These are phyloP conservation scores for Penicillium desertorum DNA, from an alignment of 495 filamentous ascomycete species.

Conservation along the genomic window DNA sequence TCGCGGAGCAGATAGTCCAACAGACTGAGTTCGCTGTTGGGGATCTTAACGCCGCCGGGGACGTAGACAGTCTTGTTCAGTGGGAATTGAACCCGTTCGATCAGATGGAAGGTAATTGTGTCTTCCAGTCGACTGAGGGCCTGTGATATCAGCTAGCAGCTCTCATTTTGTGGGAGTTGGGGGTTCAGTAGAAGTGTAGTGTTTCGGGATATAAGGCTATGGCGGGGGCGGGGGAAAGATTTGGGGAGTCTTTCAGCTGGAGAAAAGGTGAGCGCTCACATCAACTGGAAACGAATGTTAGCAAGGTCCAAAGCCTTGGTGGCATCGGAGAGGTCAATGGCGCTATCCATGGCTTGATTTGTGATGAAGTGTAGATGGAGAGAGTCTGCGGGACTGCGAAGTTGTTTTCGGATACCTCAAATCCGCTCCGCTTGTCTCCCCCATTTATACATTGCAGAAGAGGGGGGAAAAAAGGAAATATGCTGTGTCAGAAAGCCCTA, in stretches of 20 bases:
- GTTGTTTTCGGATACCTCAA: slow-evolving; percentile 14
- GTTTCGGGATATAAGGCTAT: slow-evolving; percentile 2
- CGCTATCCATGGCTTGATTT: slow-evolving; percentile 68
- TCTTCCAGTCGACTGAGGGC: slow-evolving; percentile 84
- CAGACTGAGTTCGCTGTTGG: slow-evolving; percentile 70
- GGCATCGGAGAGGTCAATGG: slow-evolving; percentile 82
- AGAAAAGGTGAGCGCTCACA: slow-evolving; percentile 55
- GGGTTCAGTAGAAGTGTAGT: background rate
- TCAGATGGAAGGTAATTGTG: slow-evolving; percentile 97
- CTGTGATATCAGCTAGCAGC: slow-evolving; percentile 12
- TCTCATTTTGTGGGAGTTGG: background rate
- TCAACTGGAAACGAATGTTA: slow-evolving; percentile 93
- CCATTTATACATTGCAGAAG: background rate
- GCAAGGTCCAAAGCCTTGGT: slow-evolving; percentile 82
- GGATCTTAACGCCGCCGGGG: slow-evolving; percentile 76
- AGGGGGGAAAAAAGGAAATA: background rate
- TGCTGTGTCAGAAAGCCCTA: background rate
- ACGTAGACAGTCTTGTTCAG: slow-evolving; percentile 85
- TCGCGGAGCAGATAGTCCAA: slow-evolving; percentile 90
- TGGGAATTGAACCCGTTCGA: slow-evolving; percentile 97
- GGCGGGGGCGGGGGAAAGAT: slow-evolving; percentile 16
- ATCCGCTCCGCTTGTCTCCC: slow-evolving; percentile 6
- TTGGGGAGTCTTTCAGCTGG: background rate
- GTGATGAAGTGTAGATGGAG: slow-evolving; percentile 16
- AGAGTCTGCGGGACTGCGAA: slow-evolving; percentile 18